Evolutionary conservation across 306 rosid genomes (phyloP).

Genomic region (Castanospermum australe): DNA sequence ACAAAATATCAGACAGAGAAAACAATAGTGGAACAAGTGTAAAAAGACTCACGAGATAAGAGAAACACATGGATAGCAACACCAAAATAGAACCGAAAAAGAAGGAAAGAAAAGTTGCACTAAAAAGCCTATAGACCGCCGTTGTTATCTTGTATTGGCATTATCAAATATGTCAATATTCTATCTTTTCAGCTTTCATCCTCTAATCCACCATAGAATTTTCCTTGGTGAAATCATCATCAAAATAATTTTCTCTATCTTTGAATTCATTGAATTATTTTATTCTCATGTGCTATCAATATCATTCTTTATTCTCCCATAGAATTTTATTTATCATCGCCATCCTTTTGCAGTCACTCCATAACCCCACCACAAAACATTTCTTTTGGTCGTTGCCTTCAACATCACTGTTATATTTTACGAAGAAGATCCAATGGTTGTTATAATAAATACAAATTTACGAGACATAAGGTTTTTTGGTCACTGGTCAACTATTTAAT

Average conservation of each 20-base stretch:
- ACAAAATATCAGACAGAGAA: too few relatives aligned
- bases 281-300: neutral
- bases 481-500: too few relatives aligned
- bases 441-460: too few relatives aligned
- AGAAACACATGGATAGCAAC: neutral
- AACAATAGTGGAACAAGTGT: too few relatives aligned
- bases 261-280: neutral
- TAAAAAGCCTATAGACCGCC: too few relatives aligned
- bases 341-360: neutral
- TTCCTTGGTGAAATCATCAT: neutral
- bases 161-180: too few relatives aligned
- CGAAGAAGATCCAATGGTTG: neutral
- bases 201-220: neutral
- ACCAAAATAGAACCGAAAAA: too few relatives aligned
- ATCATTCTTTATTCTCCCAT: too few relatives aligned
- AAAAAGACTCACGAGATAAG: neutral
- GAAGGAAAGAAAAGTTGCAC: too few relatives aligned
- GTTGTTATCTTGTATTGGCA: neutral
- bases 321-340: too few relatives aligned
- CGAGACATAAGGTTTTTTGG: too few relatives aligned
- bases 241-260: neutral
- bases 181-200: too few relatives aligned
- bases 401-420: neutral
- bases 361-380: neutral
- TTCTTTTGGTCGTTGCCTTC: neutral